A percentile compares a stretch with the other conserved stretches of the same genome.
phyloP scores from a whole-genome alignment of 1,284 basidiomycete species.

The Sanghuangporus baumii region DNA sequence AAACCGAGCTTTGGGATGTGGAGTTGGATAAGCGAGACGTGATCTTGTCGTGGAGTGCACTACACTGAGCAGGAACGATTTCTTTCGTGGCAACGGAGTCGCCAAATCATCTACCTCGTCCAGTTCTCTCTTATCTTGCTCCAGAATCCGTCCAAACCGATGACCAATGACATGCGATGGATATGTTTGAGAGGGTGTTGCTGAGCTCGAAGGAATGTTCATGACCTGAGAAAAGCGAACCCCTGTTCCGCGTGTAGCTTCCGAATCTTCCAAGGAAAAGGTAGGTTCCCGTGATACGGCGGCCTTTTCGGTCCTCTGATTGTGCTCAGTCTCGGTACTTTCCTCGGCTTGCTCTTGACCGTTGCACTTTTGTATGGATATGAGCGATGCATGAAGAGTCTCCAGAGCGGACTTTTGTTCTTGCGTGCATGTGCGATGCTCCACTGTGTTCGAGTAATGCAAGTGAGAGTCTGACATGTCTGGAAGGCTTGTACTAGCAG shows the following conservation, averaged over 20 bases:
- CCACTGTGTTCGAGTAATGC: not conserved
- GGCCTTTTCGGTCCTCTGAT: not conserved
- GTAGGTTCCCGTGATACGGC: conserved; percentile 44
- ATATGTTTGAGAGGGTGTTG: conserved; percentile 62
- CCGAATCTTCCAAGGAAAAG: conserved; percentile 50
- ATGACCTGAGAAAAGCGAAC: conserved; percentile 31
- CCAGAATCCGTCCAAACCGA: conserved; percentile 16
- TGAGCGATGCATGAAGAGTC: not conserved
- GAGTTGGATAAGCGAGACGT: conserved; percentile 56
- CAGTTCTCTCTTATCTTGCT: conserved; percentile 22
- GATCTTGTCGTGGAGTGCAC: conserved; percentile 76
- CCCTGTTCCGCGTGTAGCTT: conserved; percentile 18
- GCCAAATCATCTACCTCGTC: conserved; percentile 31
- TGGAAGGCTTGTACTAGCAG: not conserved
- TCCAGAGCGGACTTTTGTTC: not conserved
- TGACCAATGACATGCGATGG: conserved; percentile 46
- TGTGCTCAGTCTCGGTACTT: not conserved
- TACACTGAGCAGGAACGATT: conserved; percentile 70
- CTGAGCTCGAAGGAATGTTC: conserved; percentile 27
- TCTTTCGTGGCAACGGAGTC: conserved; percentile 63
- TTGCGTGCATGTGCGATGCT: not conserved
- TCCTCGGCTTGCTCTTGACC: not conserved
- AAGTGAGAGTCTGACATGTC: not conserved
- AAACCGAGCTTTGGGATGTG: conserved; percentile 47
- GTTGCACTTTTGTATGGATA: not conserved